phyloP scores from a whole-genome alignment of 495 filamentous ascomycete species.

The Pyrenula massariospora region DNA sequence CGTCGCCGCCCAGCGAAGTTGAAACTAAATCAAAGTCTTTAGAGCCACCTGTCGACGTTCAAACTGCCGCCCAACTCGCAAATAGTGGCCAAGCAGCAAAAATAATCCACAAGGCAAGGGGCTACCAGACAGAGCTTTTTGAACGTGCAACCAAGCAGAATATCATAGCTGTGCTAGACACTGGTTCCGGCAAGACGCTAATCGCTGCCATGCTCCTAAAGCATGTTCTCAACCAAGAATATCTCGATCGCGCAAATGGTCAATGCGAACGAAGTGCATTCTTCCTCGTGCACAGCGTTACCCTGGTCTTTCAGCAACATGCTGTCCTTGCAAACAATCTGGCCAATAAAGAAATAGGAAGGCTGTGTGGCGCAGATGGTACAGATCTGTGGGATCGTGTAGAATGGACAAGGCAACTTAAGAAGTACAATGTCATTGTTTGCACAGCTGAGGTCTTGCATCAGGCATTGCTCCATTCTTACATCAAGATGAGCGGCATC shows the following conservation, averaged over 20 bases:
- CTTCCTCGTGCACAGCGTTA: constrained; percentile 81
- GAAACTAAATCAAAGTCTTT: background rate
- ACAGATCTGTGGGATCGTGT: constrained; percentile 52
- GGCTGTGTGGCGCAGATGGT: constrained; percentile 65
- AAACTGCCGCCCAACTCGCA: background rate
- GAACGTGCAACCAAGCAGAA: constrained; percentile 80
- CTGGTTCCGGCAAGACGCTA: constrained; percentile 92
- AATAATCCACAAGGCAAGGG: constrained; percentile 64
- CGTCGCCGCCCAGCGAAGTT: background rate
- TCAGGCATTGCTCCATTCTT: constrained; percentile 67
- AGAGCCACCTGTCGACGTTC: background rate
- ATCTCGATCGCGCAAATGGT: constrained; percentile 54
- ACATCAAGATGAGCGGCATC: constrained; percentile 70
- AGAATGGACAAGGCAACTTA: constrained; percentile 57
- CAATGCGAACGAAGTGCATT: constrained; percentile 58
- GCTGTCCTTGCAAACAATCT: constrained; percentile 76
- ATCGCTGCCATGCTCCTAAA: constrained; percentile 84
- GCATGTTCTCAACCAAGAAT: constrained; percentile 65
- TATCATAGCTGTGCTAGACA: constrained; percentile 92
- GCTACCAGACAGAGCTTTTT: constrained; percentile 90
- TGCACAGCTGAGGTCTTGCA: constrained; percentile 85
- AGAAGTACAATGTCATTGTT: constrained; percentile 75
- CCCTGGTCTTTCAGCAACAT: constrained; percentile 83
- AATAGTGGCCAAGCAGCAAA: constrained; percentile 3
- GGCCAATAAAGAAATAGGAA: constrained; percentile 58